Base-by-base conservation (phyloP, 768 basidiomycete species). In the Rhodotorula babjevae region DNA sequence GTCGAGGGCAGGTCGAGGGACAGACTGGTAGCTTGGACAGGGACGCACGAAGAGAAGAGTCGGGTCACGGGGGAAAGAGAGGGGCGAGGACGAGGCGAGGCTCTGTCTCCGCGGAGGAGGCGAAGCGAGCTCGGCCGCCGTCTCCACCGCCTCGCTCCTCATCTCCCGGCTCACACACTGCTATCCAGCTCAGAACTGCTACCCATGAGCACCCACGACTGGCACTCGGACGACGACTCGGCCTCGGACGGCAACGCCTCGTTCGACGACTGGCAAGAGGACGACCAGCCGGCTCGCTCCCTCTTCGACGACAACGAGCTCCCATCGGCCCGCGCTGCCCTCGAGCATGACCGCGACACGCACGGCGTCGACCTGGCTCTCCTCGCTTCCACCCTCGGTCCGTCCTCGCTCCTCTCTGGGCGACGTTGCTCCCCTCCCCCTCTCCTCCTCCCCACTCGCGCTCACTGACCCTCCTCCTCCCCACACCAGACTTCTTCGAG, bases 401-500 rank as follows among this genome's bases (percentile, higher is more conserved):
- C 36, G 36, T 36, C 36, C 36, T n/a, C 36, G 65, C 57, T 88
- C 82, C 36, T 3, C 27, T n/a, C n/a, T n/a, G n/a, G n/a, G n/a
- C n/a, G n/a, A n/a, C n/a, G n/a, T n/a, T n/a, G n/a, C n/a, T n/a
- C n/a, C n/a, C 0, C 8, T 33, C 31, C 44, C 6, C 19, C 53
- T 44, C 27, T 4, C 23, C 46, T 9, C 44, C 2, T 11, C 42
- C 27, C 42, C 18, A 31, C 44, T 18, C 15, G 31, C 21, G 36
- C 68, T 56, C 36, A 40, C 31, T 6, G 36, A 36, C 21, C 29
- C 47, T 16, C 40, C 59, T 33, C 52, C 15, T 15, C 27, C 21
- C 8, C 61, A n/a, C n/a, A n/a, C n/a, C n/a, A 75, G 93, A 95
- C 80, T 87, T 89, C 73, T 88, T 92, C 81, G 86, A 86, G 67